A percentile compares a stretch with the other conserved stretches of the same genome.
phyloP scores from a whole-genome alignment of 2,329 filamentous ascomycete species.

The Nothophoma quercina region DNA sequence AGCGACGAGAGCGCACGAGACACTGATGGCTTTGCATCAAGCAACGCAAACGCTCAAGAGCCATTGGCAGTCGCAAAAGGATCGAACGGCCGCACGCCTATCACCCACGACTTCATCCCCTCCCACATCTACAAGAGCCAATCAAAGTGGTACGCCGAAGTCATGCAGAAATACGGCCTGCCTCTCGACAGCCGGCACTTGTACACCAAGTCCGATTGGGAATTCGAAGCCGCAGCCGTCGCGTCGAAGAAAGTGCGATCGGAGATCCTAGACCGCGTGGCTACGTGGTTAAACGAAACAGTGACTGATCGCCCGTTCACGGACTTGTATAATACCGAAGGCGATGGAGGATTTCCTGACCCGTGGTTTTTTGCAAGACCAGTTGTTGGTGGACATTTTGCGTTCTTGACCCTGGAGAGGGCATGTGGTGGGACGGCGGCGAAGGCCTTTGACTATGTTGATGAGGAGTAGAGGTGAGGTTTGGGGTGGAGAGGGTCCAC shows the following conservation, averaged over 20 bases:
- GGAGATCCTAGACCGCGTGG: conserved; percentile 77
- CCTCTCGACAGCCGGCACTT: conserved; percentile 83
- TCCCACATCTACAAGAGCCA: conserved; percentile 79
- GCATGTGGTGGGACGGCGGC: conserved; percentile 69
- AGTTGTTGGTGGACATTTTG: conserved; percentile 86
- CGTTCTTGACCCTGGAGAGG: conserved; percentile 80
- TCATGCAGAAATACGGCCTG: conserved; percentile 82
- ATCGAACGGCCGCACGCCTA: conserved; percentile 33
- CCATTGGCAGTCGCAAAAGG: conserved; percentile 26
- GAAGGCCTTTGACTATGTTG: background rate
- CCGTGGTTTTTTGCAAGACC: conserved; percentile 81
- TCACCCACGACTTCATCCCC: conserved; percentile 69
- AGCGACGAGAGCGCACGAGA: background rate
- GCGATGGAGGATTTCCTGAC: conserved; percentile 75
- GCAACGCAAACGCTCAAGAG: conserved; percentile 22
- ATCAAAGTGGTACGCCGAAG: conserved; percentile 79
- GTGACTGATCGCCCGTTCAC: conserved; percentile 77
- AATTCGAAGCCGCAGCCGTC: conserved; percentile 86
- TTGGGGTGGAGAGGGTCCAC: background rate
- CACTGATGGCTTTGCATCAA: conserved; percentile 11
- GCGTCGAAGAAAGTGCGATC: conserved; percentile 71
- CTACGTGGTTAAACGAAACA: conserved; percentile 85
- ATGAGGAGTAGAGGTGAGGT: background rate
- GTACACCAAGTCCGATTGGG: conserved; percentile 91
- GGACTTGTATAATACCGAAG: conserved; percentile 84